Base-by-base conservation (phyloP, 441 rosid species). In the Croton laevigatus region DNA sequence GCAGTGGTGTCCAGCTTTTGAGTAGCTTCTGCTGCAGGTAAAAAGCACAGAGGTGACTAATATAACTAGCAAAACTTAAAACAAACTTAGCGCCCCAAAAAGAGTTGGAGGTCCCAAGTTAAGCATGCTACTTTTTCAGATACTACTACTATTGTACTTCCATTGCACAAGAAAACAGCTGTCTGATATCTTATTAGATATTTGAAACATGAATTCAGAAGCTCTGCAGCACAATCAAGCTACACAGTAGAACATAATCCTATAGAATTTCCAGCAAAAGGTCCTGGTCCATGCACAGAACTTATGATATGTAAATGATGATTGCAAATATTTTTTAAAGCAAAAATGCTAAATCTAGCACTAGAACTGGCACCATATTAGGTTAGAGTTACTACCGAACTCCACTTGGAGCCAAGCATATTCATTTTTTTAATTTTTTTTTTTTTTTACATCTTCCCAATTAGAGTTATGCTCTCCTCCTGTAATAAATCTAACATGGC, bases 1-100 rank as follows among this genome's bases (percentile, higher is more conserved):
- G 80, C 77, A 66, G 70, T 6, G 48, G 14, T 73, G 11, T 72
- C 82, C 45, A 55, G 71, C 80, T 84, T 84, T 27, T 73, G 83
- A 46, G 73, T 62, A 38, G 82, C 85, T 52, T 82, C 88, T 5
- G 79, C 72, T 66, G 67, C 44, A 64, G 45, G 22, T 59, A 66
- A 61, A 60, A 37, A 52, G 14, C 59, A 13, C n/a, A 66, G 4
- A 4, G 7, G 0, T 34, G 51, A 51, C 14, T 17, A 0, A 5
- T 48, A 5, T 11, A 36, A 66, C 37, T 36, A 52, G 11, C 64
- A 22, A 57, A 68, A 17, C 32, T 37, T 17, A 45, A 42, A 12
- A 22, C 9, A 61, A 27, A 62, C 32, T 27, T 62, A 9, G 0
- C 16, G 12, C 12, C 38, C 37, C 55, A 48, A 1, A 14, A 5